Evolutionary conservation across 495 filamentous ascomycete genomes (phyloP).

Genomic region (Immersiella caudata): DNA sequence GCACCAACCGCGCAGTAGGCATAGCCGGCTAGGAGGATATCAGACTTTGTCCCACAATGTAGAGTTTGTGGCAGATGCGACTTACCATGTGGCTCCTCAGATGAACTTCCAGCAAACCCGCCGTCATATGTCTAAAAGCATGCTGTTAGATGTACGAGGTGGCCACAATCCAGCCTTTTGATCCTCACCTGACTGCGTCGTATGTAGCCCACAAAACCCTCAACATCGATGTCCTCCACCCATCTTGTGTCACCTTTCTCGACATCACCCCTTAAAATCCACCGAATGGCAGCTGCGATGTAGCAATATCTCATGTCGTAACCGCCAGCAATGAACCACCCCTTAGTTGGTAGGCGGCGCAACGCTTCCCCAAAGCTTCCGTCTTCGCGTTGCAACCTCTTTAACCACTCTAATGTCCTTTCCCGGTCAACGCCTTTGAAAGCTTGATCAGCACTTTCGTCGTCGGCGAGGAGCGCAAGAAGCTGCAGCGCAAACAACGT

Average conservation of each 20-base stretch:
- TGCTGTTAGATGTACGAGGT: background rate
- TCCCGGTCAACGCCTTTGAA: conserved; percentile 63
- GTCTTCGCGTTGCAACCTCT: conserved; percentile 74
- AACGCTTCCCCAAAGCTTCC: conserved; percentile 91
- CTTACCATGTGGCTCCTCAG: conserved; percentile 87
- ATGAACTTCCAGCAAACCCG: conserved; percentile 78
- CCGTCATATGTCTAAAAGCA: conserved; percentile 80
- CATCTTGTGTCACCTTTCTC: conserved; percentile 57
- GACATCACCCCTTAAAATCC: conserved; percentile 68
- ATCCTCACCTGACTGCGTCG: conserved; percentile 46
- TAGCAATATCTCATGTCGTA: conserved; percentile 88
- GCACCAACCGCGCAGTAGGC: conserved; percentile 83
- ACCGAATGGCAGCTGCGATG: conserved; percentile 76
- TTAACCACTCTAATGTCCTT: conserved; percentile 73
- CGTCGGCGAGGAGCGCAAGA: conserved; percentile 74
- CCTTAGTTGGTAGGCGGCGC: conserved; percentile 45
- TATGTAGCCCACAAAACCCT: conserved; percentile 70
- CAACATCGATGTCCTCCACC: conserved; percentile 73
- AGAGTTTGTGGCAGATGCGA: background rate
- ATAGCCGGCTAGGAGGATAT: conserved; percentile 66
- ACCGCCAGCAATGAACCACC: conserved; percentile 69
- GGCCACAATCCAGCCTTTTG: background rate
- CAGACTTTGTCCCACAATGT: background rate
- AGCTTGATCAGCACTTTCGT: conserved; percentile 51
- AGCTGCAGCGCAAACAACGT: conserved; percentile 84